Evolutionary conservation across 805 yeast genomes (phyloP).

Genomic region (Teunomyces lycoperdinae): DNA sequence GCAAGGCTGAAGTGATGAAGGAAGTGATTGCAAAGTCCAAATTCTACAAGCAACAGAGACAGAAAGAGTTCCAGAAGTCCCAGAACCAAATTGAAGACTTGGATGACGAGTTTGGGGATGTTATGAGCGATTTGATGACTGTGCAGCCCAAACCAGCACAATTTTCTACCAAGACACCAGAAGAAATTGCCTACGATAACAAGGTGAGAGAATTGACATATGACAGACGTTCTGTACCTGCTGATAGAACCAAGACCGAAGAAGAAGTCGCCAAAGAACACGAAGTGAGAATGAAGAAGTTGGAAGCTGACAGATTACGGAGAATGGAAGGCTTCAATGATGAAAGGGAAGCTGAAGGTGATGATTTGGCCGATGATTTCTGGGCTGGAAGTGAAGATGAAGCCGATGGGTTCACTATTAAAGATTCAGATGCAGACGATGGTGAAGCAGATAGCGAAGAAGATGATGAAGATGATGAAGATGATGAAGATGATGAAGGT

Average conservation of each 20-base stretch:
- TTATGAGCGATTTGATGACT: constrained; percentile 52
- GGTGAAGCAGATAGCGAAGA: constrained; percentile 21
- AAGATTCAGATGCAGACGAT: constrained; percentile 29
- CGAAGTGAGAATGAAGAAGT: constrained; percentile 53
- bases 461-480: constrained; percentile 22
- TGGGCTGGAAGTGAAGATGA: constrained; percentile 58
- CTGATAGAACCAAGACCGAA: constrained; percentile 76
- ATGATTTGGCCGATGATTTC: constrained; percentile 64
- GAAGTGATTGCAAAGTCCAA: constrained; percentile 83
- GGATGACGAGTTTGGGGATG: constrained; percentile 71
- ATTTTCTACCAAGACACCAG: constrained; percentile 34
- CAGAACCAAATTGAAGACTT: constrained; percentile 62
- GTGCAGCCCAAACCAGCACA: constrained; percentile 19
- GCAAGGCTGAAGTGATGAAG: constrained; percentile 82
- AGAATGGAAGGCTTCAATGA: constrained; percentile 73
- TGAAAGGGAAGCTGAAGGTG: constrained; percentile 56
- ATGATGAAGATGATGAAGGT: constrained; percentile 15
- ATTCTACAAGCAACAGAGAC: constrained; percentile 73
- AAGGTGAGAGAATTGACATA: constrained; percentile 63
- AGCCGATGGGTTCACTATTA: constrained; percentile 41
- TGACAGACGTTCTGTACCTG: constrained; percentile 76
- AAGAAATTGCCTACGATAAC: constrained; percentile 57
- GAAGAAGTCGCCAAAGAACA: constrained; percentile 65
- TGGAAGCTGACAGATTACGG: constrained; percentile 65
- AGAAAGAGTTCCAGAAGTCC: constrained; percentile 55